Evolutionary conservation across 371 early-diverging fungal species (phyloP).

Genomic region (Encephalitozoon cuniculi): DNA sequence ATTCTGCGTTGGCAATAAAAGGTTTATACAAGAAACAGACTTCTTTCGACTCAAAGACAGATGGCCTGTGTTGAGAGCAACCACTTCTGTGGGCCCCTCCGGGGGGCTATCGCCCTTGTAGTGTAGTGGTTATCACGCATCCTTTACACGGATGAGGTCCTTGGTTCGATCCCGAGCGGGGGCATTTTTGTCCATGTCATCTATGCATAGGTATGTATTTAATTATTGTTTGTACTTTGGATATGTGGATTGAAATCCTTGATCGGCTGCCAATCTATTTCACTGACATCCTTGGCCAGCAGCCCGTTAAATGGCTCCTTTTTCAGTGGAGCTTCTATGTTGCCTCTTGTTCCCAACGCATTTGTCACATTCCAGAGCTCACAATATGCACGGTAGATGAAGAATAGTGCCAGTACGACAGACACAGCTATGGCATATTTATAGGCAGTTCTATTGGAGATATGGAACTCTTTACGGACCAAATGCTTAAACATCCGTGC

Average conservation of each 20-base stretch:
- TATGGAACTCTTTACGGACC: background rate
- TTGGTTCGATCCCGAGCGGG: conserved; percentile 61
- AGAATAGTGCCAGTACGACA: background rate
- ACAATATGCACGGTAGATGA: background rate
- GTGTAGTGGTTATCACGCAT: conserved; percentile 62
- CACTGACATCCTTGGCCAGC: too few species aligned
- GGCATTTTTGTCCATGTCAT: conserved; percentile 29
- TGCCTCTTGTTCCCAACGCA: background rate
- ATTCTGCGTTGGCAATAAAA: background rate
- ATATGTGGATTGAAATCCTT: too few species aligned
- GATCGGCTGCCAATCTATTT: too few species aligned
- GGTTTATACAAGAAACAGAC: background rate
- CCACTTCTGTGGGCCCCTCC: too few species aligned
- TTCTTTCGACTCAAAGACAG: background rate
- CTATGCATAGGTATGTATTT: too few species aligned
- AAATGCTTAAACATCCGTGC: background rate
- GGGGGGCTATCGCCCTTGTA: too few species aligned
- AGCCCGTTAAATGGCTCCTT: too few species aligned
- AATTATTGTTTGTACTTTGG: too few species aligned
- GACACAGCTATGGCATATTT: background rate
- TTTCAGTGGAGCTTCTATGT: too few species aligned
- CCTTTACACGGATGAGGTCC: conserved; percentile 62
- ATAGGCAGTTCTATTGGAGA: background rate
- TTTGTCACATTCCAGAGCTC: background rate
- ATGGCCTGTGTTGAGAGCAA: too few species aligned